Evolutionary conservation across 1,284 basidiomycete genomes (phyloP).

Genomic region (Ustilago vetiveriae): DNA sequence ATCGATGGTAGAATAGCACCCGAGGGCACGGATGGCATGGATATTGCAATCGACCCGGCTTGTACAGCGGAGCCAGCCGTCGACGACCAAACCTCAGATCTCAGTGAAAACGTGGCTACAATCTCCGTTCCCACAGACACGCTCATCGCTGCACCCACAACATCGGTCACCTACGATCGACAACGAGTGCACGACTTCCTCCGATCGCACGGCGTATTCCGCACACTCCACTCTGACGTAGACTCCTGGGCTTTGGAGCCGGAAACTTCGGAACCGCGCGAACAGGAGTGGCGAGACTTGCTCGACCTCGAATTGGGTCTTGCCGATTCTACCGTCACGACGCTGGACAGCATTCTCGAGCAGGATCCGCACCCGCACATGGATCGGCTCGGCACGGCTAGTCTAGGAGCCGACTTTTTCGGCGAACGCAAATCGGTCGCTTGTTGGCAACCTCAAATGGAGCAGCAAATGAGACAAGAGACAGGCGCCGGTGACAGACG

Average conservation of each 20-base stretch:
- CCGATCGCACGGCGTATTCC: conserved; percentile 28
- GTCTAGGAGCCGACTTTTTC: conserved; percentile 37
- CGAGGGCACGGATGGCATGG: not conserved
- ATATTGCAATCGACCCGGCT: conserved; percentile 1
- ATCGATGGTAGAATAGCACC: not conserved
- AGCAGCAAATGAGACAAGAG: conserved; percentile 13
- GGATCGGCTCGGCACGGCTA: no score
- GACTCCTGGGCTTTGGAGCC: not conserved
- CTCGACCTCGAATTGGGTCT: conserved; percentile 46
- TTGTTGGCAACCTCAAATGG: conserved; percentile 46
- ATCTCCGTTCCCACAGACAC: not conserved
- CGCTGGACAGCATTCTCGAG: not conserved
- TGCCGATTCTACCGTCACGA: not conserved
- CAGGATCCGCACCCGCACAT: no score
- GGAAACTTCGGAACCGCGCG: conserved; percentile 3
- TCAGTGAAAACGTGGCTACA: not conserved
- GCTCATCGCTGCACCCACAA: not conserved
- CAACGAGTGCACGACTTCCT: conserved; percentile 43
- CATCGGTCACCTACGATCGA: conserved; percentile 17
- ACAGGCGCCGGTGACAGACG: conserved; percentile 22
- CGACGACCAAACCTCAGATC: not conserved
- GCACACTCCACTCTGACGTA: not conserved
- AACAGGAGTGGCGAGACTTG: conserved; percentile 42
- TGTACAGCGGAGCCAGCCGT: conserved; percentile 16
- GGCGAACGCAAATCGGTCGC: conserved; percentile 37